A percentile compares a stretch with the other conserved stretches of the same genome.
These are phyloP conservation scores for Hyaloscypha hepaticicola DNA, from an alignment of 495 filamentous ascomycete species.

Conservation along the genomic window DNA sequence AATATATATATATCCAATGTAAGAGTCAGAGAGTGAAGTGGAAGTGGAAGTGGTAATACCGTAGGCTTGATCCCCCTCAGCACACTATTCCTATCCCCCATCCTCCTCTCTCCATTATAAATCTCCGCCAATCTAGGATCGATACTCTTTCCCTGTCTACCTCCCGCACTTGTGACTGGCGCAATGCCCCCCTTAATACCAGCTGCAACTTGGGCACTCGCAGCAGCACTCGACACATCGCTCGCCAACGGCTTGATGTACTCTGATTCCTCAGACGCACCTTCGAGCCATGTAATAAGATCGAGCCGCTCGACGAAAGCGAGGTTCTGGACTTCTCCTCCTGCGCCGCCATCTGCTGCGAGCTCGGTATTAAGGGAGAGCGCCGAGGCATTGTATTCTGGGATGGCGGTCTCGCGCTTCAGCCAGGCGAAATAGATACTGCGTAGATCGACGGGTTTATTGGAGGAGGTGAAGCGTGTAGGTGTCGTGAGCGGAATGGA, in stretches of 20 bases:
- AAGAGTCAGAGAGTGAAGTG: neutral
- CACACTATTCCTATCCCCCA: slow-evolving; percentile 88
- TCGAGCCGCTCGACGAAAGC: slow-evolving; percentile 88
- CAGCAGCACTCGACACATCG: slow-evolving; percentile 47
- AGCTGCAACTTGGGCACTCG: slow-evolving; percentile 49
- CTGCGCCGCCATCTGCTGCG: slow-evolving; percentile 50
- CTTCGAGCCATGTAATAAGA: slow-evolving; percentile 87
- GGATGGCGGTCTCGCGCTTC: slow-evolving; percentile 83
- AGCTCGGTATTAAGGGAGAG: slow-evolving; percentile 80
- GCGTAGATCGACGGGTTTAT: slow-evolving; percentile 78
- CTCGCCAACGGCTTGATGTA: slow-evolving; percentile 82
- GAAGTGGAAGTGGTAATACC: slow-evolving; percentile 49
- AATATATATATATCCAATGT: too few species aligned
- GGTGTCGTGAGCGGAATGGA: slow-evolving; percentile 70
- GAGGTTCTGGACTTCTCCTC: slow-evolving; percentile 72
- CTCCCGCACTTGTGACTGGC: slow-evolving; percentile 51
- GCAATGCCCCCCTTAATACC: slow-evolving; percentile 45
- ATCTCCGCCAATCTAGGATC: slow-evolving; percentile 83
- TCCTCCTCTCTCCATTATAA: slow-evolving; percentile 83
- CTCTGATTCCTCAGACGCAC: slow-evolving; percentile 83
- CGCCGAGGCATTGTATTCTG: slow-evolving; percentile 83
- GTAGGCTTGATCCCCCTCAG: slow-evolving; percentile 87
- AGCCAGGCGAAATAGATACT: slow-evolving; percentile 94
- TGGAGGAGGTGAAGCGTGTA: slow-evolving; percentile 79
- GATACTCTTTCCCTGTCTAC: slow-evolving; percentile 55